Percentiles rank a stretch among this genome's conserved stretches.
These are phyloP conservation scores for Populus tremula DNA, from an alignment of 345 rosid species.

Conservation along the genomic window DNA sequence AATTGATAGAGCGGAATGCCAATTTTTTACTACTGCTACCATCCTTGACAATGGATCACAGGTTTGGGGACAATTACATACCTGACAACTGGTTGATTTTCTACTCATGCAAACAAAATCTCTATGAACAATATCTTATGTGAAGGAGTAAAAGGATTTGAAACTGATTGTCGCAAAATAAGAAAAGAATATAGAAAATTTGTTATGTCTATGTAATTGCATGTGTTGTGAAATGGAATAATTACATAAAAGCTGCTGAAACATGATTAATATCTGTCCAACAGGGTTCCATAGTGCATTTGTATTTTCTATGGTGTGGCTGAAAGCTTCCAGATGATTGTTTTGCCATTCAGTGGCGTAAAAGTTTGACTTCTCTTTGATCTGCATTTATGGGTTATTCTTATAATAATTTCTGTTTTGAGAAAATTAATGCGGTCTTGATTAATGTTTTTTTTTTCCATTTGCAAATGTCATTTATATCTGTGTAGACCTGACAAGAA, in stretches of 20 bases:
- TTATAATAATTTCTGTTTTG: not conserved
- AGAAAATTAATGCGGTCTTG: not conserved
- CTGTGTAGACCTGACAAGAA: not conserved
- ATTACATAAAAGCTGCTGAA: no score
- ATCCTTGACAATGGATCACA: constrained; percentile 80
- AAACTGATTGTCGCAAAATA: not conserved
- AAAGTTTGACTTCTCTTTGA: not conserved
- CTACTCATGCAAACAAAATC: not conserved
- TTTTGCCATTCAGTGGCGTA: not conserved
- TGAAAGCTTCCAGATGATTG: not conserved
- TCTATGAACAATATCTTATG: not conserved
- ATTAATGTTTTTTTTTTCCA: no score
- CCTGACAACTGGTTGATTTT: not conserved
- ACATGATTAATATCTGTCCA: no score
- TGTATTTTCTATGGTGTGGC: not conserved
- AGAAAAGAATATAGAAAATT: not conserved
- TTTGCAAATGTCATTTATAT: not conserved
- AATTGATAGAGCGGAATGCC: constrained; percentile 89
- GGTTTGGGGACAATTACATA: constrained; percentile 35
- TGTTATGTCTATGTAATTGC: not conserved
- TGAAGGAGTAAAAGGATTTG: not conserved
- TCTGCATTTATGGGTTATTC: not conserved
- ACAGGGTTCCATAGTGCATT: not conserved
- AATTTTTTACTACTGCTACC: constrained; percentile 80
- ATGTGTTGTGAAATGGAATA: not conserved